Evolutionary conservation across 768 basidiomycete species (phyloP), one percentile per base, ranked within the genome.

Genomic region (Lyophyllum semitale): DNA sequence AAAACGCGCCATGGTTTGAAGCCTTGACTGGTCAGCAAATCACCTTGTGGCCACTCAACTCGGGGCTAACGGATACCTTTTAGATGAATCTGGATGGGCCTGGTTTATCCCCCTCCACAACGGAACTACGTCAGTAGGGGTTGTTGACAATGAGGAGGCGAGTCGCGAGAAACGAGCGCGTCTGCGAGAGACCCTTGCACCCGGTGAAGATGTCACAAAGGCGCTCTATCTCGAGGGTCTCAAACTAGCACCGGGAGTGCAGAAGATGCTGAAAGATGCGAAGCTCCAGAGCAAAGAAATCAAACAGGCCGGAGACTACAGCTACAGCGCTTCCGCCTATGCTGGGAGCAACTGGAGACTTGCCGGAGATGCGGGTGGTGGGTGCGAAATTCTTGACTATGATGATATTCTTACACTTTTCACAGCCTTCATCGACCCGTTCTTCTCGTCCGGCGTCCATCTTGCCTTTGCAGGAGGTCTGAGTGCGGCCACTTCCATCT

Each of bases 91-190:
- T 11, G 82, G 82, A 9, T 84, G 82, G 83, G 72, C 73, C 23
- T 84, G 83, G 82, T 76, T 74, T 41, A 83, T 84, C 44, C 82
- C 83, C 22, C 69, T 83, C 22, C 78, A 80, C 57, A 70, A 80
- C 53, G 79, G 75, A 3, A 79, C 73, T 1, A 75, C 71, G 0
- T 83, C 82, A 5, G 65, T 84, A 2, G 83, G 83, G 2, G 59
- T 84, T 33, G 78, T 83, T 11, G 73, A 81, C 63, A 72, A 78
- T 45, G 73, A 77, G 35, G 67, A 66, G 22, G 52, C 58, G 8
- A 70, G 69, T 58, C 70, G 67, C 46, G 67, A 66, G 26, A 77
- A 69, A 56, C 75, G 72, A 57, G 52, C 61, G 0, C 53, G 58
- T 9, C 55, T 64, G 29, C 37, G 37, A 4, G 37, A 38, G 37